Evolutionary conservation across 1,139 yeast genomes (phyloP).

Genomic region (Candida tunisiensis): DNA sequence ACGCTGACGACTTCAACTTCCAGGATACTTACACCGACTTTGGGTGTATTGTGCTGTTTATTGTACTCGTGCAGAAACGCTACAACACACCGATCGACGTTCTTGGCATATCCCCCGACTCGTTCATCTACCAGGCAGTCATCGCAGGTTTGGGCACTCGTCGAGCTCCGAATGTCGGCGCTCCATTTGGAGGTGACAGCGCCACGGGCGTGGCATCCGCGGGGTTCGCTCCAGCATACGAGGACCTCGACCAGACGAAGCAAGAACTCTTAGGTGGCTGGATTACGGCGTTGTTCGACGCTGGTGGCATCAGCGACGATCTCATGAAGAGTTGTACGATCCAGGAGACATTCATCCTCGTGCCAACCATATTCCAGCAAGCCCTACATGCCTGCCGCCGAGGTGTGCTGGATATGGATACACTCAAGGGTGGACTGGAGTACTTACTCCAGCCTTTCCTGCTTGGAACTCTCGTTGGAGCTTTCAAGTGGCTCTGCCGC

Average conservation of each 20-base stretch:
- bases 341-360: constrained; percentile 46
- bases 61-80: constrained; percentile 27
- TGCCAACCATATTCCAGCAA: constrained; percentile 63
- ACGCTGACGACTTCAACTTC: constrained; percentile 33
- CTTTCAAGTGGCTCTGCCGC: constrained; percentile 23
- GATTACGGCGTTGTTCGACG: constrained; percentile 67
- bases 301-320: constrained; percentile 79
- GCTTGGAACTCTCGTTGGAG: constrained; percentile 27
- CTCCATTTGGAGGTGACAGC: not conserved
- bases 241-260: constrained; percentile 10
- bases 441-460: constrained; percentile 48
- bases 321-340: constrained; percentile 53
- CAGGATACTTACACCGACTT: constrained; percentile 58
- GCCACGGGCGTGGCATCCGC: too few species aligned
- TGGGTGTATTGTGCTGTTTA: constrained; percentile 38
- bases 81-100: constrained; percentile 22
- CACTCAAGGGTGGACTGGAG: constrained; percentile 41
- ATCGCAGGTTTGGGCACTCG: too few species aligned
- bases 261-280: constrained; percentile 48
- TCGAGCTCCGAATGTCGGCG: not conserved
- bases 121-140: too few species aligned
- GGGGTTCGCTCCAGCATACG: not conserved
- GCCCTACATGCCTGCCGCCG: constrained; percentile 44
- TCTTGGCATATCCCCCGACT: too few species aligned
- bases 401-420: constrained; percentile 34